Evolutionary conservation across 148 eudicot species (phyloP), one percentile per base, ranked within the genome.

Genomic region (Polygonum aviculare): DNA sequence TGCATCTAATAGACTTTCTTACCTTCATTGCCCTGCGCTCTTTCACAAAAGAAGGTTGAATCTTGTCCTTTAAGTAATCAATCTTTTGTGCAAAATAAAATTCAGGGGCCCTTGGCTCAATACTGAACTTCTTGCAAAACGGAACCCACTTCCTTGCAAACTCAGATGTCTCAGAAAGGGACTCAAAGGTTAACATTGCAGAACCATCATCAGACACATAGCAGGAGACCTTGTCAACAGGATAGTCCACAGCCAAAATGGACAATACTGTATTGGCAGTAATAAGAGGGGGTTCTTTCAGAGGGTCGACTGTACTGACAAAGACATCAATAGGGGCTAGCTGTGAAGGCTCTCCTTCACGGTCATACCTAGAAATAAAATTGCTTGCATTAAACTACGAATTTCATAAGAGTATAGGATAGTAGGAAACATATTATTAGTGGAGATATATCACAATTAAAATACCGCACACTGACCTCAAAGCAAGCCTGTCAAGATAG

Each of bases 21-120:
- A 94, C 98, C 98, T 94, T 94, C 98, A 94, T 94, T 78, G 98
- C 83, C 78, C 98, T 85, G 75, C 97, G 91, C 81, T 94, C 98
- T 83, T 94, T 94, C 69, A 94, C 98, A 85, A 94, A 94, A 80
- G 98, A 94, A 82, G 98, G 98, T 78, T 91, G 91, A 75, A 93
- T 85, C 81, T 93, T 93, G 86, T 93, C 98, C 83, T 91, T 93
- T 77, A 93, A 82, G 80, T 93, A 93, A 84, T 93, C 97, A 62
- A 93, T 93, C 88, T 93, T 93, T 79, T 93, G 97, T 49, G 84
- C 81, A 81, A 94, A 94, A 82, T 94, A 94, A 80, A 94, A 94
- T 80, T 94, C 98, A 60, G 98, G 98, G 78, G 98, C 98, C 81
- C 97, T 85, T 36, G 98, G 98, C 88, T 94, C 98, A 69, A 94